Evolutionary conservation across 805 yeast genomes (phyloP).

Genomic region (Nakazawaea wickerhamii): DNA sequence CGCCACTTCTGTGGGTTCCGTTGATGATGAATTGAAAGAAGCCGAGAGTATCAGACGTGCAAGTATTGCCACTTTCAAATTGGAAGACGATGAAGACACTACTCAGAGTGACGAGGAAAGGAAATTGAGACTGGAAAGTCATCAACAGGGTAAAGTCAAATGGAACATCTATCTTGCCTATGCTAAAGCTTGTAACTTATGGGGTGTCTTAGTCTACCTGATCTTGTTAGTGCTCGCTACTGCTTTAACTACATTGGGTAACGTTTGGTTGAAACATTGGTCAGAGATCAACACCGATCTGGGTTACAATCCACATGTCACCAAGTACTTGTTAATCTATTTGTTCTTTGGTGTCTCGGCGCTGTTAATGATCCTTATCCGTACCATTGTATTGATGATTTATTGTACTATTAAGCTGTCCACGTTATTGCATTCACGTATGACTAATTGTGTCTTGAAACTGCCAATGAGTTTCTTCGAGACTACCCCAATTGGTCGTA

Average conservation of each 20-base stretch:
- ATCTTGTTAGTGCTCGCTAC: conserved; percentile 51
- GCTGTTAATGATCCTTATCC: conserved; percentile 55
- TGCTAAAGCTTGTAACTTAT: conserved; percentile 80
- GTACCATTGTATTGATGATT: conserved; percentile 69
- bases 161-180: conserved; percentile 80
- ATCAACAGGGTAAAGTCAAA: conserved; percentile 91
- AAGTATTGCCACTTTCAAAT: conserved; percentile 46
- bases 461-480: conserved; percentile 87
- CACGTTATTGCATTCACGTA: conserved; percentile 38
- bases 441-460: conserved; percentile 52
- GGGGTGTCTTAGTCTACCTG: conserved; percentile 55
- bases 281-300: conserved; percentile 70
- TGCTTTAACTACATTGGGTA: conserved; percentile 37
- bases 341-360: conserved; percentile 67
- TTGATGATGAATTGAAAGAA: conserved; percentile 28
- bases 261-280: conserved; percentile 68
- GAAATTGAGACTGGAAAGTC: conserved; percentile 57
- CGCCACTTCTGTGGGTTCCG: conserved; percentile 14
- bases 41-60: conserved; percentile 53
- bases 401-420: conserved; percentile 47
- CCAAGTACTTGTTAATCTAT: conserved; percentile 69
- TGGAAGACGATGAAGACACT: conserved; percentile 26
- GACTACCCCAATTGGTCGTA: conserved; percentile 81
- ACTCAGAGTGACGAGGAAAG: conserved; percentile 34
- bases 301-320: conserved; percentile 71